Evolutionary conservation across 805 yeast genomes (phyloP).

Genomic region (Wickerhamiella lipophila): DNA sequence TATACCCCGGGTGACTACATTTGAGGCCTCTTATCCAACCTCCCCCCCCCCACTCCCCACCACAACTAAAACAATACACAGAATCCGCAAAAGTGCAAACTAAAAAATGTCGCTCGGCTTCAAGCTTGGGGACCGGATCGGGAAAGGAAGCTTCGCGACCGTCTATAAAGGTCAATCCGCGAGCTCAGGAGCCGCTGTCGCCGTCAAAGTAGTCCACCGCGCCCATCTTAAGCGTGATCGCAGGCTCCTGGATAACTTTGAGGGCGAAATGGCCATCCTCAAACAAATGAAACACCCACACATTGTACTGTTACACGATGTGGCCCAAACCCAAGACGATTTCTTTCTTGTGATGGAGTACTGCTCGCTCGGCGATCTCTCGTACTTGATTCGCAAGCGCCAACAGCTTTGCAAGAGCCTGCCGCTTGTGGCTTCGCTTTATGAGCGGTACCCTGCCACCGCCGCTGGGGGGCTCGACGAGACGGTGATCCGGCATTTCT

Average conservation of each 20-base stretch:
- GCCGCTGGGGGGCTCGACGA: slow-evolving; percentile 66
- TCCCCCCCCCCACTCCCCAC: neutral
- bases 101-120: slow-evolving; percentile 11
- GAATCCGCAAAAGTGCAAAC: no score
- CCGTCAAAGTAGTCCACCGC: slow-evolving; percentile 77
- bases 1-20: neutral
- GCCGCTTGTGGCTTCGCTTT: slow-evolving; percentile 63
- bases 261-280: slow-evolving; percentile 79
- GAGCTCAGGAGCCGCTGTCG: slow-evolving; percentile 44
- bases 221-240: slow-evolving; percentile 55
- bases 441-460: slow-evolving; percentile 76
- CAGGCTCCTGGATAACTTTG: slow-evolving; percentile 79
- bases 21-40: neutral
- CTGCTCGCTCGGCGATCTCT: slow-evolving; percentile 88
- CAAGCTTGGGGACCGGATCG: slow-evolving; percentile 58
- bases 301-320: slow-evolving; percentile 75
- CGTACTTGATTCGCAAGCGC: slow-evolving; percentile 69
- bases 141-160: slow-evolving; percentile 90
- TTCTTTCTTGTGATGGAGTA: slow-evolving; percentile 92
- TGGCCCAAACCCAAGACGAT: slow-evolving; percentile 58
- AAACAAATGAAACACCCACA: slow-evolving; percentile 87
- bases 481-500: slow-evolving; percentile 65
- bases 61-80: no score
- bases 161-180: slow-evolving; percentile 73
- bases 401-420: slow-evolving; percentile 58